Base-by-base conservation (phyloP, 805 yeast genomes). In the Candida nemodendra region DNA sequence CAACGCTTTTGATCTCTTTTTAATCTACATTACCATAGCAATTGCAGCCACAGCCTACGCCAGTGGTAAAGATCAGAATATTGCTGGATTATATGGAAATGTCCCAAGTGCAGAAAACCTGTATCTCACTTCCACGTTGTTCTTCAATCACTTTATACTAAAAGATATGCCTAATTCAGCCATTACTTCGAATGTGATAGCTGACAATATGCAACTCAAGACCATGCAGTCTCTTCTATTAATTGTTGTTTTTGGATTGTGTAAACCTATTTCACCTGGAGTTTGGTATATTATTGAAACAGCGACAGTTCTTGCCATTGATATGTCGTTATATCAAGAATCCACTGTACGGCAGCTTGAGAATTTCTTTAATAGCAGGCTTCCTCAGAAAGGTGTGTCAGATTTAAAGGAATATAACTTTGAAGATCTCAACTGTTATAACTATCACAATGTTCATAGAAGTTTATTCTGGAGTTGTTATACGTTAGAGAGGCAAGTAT, bases 191-290 rank as follows among this genome's bases (percentile, higher is more conserved):
- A 21, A 12, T 5, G 30, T 27, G 17, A 28, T 18, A 16, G 18
- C 39, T 5, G 9, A 34, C 7, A 32, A 38, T 25, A 22, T 40
- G 16, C 44, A 49, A 36, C 51, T 71, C 19, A 72, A 68, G 38
- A 50, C 64, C 9, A 46, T 69, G 17, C 72, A 64, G 42, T 67
- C 67, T 1, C 51, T 66, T 9, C 48, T 71, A 7, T 51, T 70
- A 14, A 47, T 65, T 30, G 56, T 72, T 2, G 39, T 62, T 1
- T 71, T 65, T 45, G 62, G 72, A 5, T 57, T 62, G 13, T 65
- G 71, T 70, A 56, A 72, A 32, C 76, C 76, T 1, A 57, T 71
- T 1, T 57, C 58, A 11, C 76, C 75, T 4, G 71, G 74, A 2
- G 64, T 69, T 8, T 71, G 76, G 76, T 68, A 69, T 44, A 60